Evolutionary conservation across 148 eudicot species (phyloP).

Genomic region (Arctostaphylos glauca): DNA sequence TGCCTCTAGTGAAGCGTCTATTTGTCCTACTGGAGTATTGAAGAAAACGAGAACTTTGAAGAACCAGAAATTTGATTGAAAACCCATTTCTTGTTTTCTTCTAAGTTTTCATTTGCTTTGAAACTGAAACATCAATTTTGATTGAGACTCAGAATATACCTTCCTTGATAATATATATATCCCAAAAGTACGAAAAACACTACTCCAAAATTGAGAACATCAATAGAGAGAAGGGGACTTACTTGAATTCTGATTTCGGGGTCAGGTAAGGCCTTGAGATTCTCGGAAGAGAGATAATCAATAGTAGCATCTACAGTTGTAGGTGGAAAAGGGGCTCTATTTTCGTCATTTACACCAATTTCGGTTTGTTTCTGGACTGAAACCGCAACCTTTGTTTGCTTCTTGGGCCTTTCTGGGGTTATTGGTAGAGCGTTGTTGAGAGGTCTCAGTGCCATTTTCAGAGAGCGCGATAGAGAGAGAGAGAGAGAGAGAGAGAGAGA

Average conservation of each 20-base stretch:
- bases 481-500: background rate
- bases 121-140: background rate
- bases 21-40: no score
- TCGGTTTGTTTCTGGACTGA: slow-evolving; percentile 32
- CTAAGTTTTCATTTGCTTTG: no score
- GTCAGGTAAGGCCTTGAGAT: slow-evolving; percentile 60
- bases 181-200: no score
- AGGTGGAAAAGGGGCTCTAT: slow-evolving; percentile 30
- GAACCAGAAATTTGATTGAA: no score
- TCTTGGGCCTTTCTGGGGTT: slow-evolving; percentile 49
- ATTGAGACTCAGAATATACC: background rate
- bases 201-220: no score
- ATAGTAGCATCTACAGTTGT: slow-evolving; percentile 37
- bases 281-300: slow-evolving; percentile 68
- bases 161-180: no score
- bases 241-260: slow-evolving; percentile 73
- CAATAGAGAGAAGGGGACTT: background rate
- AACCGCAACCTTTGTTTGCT: slow-evolving; percentile 37
- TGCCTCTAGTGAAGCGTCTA: no score
- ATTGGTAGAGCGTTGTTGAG: slow-evolving; percentile 55
- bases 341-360: slow-evolving; percentile 47
- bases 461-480: background rate
- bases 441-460: slow-evolving; percentile 52
- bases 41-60: background rate
- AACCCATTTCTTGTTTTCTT: no score